A percentile compares a stretch with the other conserved stretches of the same genome.
Conservation (phyloP, 1,284 basidiomycete genomes). For the Trametes pubescens region DNA sequence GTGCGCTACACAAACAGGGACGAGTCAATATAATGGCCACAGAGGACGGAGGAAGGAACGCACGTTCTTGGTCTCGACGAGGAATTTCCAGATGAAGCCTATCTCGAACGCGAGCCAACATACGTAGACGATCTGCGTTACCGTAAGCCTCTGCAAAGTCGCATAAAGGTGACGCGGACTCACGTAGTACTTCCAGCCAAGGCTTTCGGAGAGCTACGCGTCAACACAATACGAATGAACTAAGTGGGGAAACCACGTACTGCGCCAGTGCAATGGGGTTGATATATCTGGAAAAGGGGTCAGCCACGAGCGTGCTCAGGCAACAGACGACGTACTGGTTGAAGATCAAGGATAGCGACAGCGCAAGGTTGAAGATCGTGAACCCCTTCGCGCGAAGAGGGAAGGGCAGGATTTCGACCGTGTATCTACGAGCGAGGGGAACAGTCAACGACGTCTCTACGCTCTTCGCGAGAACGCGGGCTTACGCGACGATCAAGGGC, state of each 20-base stretch:
- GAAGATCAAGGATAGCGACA: conserved; percentile 62
- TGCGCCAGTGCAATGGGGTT: conserved; percentile 51
- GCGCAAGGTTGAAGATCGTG: conserved; percentile 60
- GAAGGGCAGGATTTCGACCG: conserved; percentile 66
- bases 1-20: conserved; percentile 33
- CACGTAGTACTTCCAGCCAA: conserved; percentile 49
- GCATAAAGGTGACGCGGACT: conserved; percentile 15
- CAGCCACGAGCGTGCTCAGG: not conserved
- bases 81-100: conserved; percentile 61
- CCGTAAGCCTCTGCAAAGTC: not conserved
- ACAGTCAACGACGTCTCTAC: not conserved
- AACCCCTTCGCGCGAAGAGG: conserved; percentile 68
- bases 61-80: conserved; percentile 54
- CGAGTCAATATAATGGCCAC: not conserved
- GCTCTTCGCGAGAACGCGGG: not conserved
- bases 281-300: conserved; percentile 42
- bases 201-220: conserved; percentile 16
- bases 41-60: conserved; percentile 3
- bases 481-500: conserved; percentile 60
- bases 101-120: conserved; percentile 56
- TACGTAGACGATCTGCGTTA: conserved; percentile 40
- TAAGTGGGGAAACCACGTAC: conserved; percentile 32
- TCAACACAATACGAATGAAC: too few relatives aligned
- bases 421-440: conserved; percentile 46
- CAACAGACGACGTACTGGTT: conserved; percentile 54